Evolutionary conservation across 2,329 filamentous ascomycete species (phyloP), one percentile per base, ranked within the genome.

Genomic region (Magnaporthiopsis rhizophila): DNA sequence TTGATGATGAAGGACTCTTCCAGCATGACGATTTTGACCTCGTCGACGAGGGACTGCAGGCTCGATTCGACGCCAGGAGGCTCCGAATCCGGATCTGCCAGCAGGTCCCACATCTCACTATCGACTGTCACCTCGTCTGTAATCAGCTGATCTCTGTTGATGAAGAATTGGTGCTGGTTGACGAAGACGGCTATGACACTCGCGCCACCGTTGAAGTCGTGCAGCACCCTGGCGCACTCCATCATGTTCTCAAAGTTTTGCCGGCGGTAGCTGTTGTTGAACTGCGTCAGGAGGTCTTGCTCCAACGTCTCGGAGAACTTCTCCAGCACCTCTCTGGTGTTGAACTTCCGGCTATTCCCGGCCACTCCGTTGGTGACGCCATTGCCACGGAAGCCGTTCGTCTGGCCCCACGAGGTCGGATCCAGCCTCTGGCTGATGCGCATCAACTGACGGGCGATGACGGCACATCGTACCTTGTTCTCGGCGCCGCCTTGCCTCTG

Each of bases 101-200:
- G 82, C 69, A 89, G 88, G 65, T 98, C 94, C 93, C 94, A 97
- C 2, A 87, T 89, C 67, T 92, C 86, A 65, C 83, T 84, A 70
- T 95, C 91, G 15, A 86, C 84, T 3, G 83, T 84, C 21, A 96
- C 86, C 74, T 97, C 93, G 71, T 97, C 93, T 0, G 89, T 90
- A 62, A 97, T 89, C 65, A 99, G 81, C 74, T 98, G 94, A 69
- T 92, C 95, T 32, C 93, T 85, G 73, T 98, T 95, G 72, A 99
- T 97, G 78, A 99, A 99, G 82, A 99, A 99, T 72, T 97, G 92
- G 77, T 99, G 96, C 75, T 99, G 95, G 73, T 99, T 99, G 72
- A 99, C 94, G 75, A 98, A 99, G 13, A 94, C 83, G 18, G 91
- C 94, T 75, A 97, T 96, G 66, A 98, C 95, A 74, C 93, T 98